A percentile compares a stretch with the other conserved stretches of the same genome.
Conservation (phyloP, 2,329 filamentous ascomycete species). For the Apiospora hydei region DNA sequence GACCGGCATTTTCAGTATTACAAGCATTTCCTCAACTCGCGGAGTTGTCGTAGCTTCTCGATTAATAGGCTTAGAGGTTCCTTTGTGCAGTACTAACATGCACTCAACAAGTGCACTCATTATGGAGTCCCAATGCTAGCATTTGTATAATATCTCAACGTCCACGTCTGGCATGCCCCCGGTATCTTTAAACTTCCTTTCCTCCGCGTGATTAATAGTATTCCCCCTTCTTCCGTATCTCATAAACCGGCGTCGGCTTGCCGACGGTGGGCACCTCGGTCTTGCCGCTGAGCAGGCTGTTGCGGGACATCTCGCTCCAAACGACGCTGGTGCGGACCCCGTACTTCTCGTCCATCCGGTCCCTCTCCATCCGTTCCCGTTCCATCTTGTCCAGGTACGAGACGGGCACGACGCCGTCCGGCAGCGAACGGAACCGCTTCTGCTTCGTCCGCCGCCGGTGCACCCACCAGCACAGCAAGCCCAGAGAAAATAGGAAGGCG, state of each 20-base stretch:
- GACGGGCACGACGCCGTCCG: background rate
- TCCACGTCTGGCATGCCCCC: background rate
- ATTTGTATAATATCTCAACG: background rate
- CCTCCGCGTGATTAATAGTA: background rate
- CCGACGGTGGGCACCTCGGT: background rate
- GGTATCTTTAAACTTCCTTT: background rate
- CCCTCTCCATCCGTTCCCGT: background rate
- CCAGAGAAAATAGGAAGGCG: background rate
- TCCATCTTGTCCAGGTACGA: background rate
- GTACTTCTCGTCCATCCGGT: conserved; percentile 9
- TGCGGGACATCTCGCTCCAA: background rate
- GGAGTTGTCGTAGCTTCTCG: no score
- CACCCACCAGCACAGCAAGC: background rate
- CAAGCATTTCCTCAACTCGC: no score
- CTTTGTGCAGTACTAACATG: no score
- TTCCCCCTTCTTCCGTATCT: background rate
- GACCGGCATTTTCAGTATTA: no score
- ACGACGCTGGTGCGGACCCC: background rate
- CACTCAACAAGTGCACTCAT: no score
- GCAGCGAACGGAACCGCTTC: background rate
- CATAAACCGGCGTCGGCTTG: conserved; percentile 7
- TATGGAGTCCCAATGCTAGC: no score
- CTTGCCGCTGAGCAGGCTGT: background rate
- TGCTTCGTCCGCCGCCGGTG: background rate
- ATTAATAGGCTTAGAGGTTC: no score